phyloP scores from a whole-genome alignment of 1,284 basidiomycete genomes.

The Cystobasidium sp. region DNA sequence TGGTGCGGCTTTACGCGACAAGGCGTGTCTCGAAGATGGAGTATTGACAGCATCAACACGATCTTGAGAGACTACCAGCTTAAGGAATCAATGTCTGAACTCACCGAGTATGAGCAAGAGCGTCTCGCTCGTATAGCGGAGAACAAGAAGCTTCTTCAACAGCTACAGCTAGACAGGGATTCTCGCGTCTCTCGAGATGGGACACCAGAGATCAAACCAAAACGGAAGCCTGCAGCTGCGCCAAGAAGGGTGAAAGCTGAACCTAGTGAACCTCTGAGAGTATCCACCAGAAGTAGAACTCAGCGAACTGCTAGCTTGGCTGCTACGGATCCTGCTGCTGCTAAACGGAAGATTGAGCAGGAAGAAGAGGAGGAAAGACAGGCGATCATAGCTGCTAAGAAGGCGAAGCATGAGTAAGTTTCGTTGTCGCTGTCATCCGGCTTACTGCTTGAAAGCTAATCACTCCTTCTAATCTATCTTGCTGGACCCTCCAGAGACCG shows the following conservation, averaged over 20 bases:
- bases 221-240: constrained; percentile 9
- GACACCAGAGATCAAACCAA: constrained; percentile 27
- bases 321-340: constrained; percentile 33
- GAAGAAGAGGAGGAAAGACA: constrained; percentile 33
- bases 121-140: constrained; percentile 58
- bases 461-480: not conserved
- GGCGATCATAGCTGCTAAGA: constrained; percentile 15
- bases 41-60: not conserved
- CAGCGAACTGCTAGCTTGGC: constrained; percentile 29
- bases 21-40: not conserved
- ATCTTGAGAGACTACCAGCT: not conserved
- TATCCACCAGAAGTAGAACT: constrained; percentile 20
- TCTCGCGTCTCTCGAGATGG: constrained; percentile 23
- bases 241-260: not conserved
- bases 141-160: constrained; percentile 58
- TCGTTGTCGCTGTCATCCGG: not conserved
- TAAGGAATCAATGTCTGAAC: constrained; percentile 19
- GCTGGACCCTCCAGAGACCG: constrained; percentile 26
- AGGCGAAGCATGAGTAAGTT: constrained; percentile 30
- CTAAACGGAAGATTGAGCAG: constrained; percentile 43
- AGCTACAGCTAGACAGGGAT: constrained; percentile 55
- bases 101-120: constrained; percentile 49
- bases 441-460: not conserved
- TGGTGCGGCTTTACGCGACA: not conserved
- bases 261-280: not conserved